Percentiles rank a stretch among this genome's conserved stretches.
Conservation (phyloP, 2,329 filamentous ascomycete genomes). For the Monosporascus ibericus region DNA sequence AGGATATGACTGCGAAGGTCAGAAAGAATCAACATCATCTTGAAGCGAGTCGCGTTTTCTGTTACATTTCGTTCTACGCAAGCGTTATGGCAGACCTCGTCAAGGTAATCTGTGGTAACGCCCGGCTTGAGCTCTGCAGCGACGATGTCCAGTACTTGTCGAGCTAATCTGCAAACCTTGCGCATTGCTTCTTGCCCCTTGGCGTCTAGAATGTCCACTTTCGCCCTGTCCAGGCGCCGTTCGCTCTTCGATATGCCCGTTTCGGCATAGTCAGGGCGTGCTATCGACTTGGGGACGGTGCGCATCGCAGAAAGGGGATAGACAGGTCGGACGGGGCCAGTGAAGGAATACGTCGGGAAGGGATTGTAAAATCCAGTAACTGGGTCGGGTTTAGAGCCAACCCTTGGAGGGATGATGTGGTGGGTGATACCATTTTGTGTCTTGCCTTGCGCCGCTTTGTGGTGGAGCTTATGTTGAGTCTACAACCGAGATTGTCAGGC, state of each 20-base stretch:
- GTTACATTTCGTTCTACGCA: conserved; percentile 68
- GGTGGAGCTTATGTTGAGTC: conserved; percentile 58
- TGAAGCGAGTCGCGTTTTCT: no score
- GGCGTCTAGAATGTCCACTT: conserved; percentile 59
- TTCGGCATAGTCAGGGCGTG: conserved; percentile 60
- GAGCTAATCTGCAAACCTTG: conserved; percentile 63
- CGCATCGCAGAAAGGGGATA: conserved; percentile 56
- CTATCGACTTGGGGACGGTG: conserved; percentile 55
- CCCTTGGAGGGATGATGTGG: conserved; percentile 32
- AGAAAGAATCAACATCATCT: no score
- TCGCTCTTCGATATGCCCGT: conserved; percentile 49
- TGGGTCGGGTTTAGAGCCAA: conserved; percentile 64
- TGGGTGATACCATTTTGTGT: conserved; percentile 2
- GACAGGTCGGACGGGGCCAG: conserved; percentile 58
- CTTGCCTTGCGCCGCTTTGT: conserved; percentile 40
- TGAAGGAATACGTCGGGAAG: conserved; percentile 62
- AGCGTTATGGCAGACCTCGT: conserved; percentile 70
- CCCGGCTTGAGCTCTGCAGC: conserved; percentile 63
- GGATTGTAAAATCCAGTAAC: conserved; percentile 65
- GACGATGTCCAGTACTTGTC: conserved; percentile 70
- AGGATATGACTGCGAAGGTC: conserved; percentile 65
- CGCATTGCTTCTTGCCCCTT: conserved; percentile 66
- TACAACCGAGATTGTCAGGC: neutral
- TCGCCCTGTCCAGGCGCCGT: conserved; percentile 45
- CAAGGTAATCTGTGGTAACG: conserved; percentile 70